Evolutionary conservation across 2,329 filamentous ascomycete genomes (phyloP), one percentile per base, ranked within the genome.

Genomic region (Rhexocercosporidium sp.): DNA sequence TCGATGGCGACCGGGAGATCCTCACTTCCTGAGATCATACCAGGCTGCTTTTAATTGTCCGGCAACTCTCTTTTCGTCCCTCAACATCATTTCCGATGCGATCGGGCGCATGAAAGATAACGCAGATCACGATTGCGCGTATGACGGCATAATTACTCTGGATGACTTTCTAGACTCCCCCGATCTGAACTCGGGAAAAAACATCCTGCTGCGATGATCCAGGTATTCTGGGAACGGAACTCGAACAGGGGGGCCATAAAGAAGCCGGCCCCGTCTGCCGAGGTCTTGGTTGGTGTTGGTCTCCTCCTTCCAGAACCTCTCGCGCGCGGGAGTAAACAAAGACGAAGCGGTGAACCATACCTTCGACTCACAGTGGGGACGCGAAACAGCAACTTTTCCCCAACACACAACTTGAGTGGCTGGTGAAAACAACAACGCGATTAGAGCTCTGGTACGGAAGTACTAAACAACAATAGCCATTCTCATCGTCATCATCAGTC

Each of bases 281-380:
- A 62, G 34, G 20, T 37, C 47, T 53, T n/a, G n/a, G n/a, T n/a
- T n/a, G n/a, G n/a, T n/a, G n/a, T n/a, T n/a, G n/a, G n/a, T n/a
- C n/a, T n/a, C 11, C 59, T 37, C 27, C 57, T 61, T 64, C 59
- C 49, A 65, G 59, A 65, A 65, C 62, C 34, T 34, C 29, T 31
- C 29, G 29, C 29, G 29, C 56, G 64, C 47, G 22, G 20, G 49
- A 62, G 34, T 46, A 54, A 53, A 34, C 39, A 59, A 34, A 39
- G 59, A 31, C 29, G 61, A 29, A 70, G 71, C 68, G 68, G 71
- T 72, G 71, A 68, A 72, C 71, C 68, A 59, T 69, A 63, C 62
- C n/a, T 44, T 49, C 62, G 65, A 66, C 65, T 57, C 67, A 59
- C 25, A 54, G 47, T 44, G 46, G 65, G 56, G 27, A 61, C 56